Conservation (phyloP, 768 basidiomycete genomes). For the Suillus spraguei region DNA sequence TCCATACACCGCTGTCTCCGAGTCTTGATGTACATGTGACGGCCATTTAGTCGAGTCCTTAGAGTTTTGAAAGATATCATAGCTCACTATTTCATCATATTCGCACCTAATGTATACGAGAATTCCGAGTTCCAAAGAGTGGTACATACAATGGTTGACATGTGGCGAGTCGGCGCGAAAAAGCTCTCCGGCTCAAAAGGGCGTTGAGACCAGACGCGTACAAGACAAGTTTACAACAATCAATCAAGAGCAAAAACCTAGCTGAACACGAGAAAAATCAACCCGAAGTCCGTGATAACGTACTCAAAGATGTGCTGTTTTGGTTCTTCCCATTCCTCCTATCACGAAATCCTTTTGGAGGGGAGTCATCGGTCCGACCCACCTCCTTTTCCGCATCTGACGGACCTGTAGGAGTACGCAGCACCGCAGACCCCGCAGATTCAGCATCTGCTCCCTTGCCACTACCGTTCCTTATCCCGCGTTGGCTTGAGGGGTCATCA, state of each 20-base stretch:
- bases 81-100: background rate
- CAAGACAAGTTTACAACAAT: background rate
- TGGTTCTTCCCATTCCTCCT: conserved; percentile 23
- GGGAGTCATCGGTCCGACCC: conserved; percentile 13
- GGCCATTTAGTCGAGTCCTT: background rate
- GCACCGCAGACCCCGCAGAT: conserved; percentile 13
- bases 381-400: conserved; percentile 7
- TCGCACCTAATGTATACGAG: background rate
- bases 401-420: conserved; percentile 39
- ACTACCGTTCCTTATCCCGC: conserved; percentile 4
- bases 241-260: background rate
- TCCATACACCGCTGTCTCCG: background rate
- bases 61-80: background rate
- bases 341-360: conserved; percentile 32
- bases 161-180: background rate
- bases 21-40: background rate
- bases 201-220: background rate
- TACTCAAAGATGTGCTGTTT: background rate
- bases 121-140: background rate
- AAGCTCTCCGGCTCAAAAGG: background rate
- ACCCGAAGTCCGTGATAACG: conserved; percentile 1
- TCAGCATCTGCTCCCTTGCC: conserved; percentile 2
- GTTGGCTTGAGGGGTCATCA: conserved; percentile 1
- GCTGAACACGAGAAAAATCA: background rate
- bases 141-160: background rate